Base-by-base conservation (phyloP, 306 rosid species). In the Corylus americana region DNA sequence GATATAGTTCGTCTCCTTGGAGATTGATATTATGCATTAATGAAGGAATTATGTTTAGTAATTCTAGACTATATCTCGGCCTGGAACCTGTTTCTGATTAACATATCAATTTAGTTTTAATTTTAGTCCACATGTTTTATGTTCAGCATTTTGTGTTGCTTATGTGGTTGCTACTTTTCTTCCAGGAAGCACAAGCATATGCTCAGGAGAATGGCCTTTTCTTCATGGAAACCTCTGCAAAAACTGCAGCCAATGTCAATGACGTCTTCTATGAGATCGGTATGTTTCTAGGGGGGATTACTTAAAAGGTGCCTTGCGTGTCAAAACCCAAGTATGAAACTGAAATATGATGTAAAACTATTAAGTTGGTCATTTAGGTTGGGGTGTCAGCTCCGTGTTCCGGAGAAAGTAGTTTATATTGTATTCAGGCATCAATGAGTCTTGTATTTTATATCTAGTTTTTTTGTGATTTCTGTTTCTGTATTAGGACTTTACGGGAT, bases 141-240 rank as follows among this genome's bases (percentile, higher is more conserved):
- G n/a, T 55, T 44, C 35, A 29, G 50, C 49, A 39, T 5, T 47
- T 78, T 73, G 31, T 57, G 70, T 35, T 81, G 63, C 70, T 85
- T 11, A 71, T 74, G 66, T 69, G 1, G 22, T 78, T 82, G 53
- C 16, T 69, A 55, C 54, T 73, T 42, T 39, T 20, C 48, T 45
- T 78, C 44, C 81, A 86, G 92, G 92, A 88, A 8, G 92, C 92
- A 11, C 88, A 88, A 83, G 61, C 86, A 58, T 88, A 88, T 82
- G 92, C 90, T 11, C 90, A 88, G 75, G 90, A 88, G 83, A 86
- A 86, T 77, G 86, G 88, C 62, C 88, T 88, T 62, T 88, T 88
- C 80, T 88, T 86, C 83, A 74, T 88, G 71, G 92, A 88, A 86
- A 88, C 92, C 71, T 88, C 92, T 84, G 90, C 92, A 75, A 88